phyloP scores from a whole-genome alignment of 495 filamentous ascomycete species.

The Hypoxylon trugodes region DNA sequence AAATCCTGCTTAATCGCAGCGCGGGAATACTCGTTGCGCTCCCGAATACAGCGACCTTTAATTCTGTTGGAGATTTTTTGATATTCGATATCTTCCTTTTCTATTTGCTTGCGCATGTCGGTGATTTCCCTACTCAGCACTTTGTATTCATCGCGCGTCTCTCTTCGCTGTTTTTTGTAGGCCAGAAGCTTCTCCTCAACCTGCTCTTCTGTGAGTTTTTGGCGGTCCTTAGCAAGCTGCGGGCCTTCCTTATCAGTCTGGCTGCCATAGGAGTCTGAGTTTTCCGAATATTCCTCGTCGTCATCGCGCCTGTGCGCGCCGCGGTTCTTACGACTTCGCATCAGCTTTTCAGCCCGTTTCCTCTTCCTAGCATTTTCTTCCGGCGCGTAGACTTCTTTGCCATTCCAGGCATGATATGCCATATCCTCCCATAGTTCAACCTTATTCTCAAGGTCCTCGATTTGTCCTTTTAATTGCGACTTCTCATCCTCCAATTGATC shows the following conservation, averaged over 20 bases:
- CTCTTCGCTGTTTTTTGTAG: constrained; percentile 43
- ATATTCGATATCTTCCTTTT: constrained; percentile 38
- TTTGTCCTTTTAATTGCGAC: constrained; percentile 37
- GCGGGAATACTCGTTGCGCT: constrained; percentile 66
- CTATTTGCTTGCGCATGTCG: constrained; percentile 13
- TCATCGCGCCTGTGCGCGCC: constrained; percentile 17
- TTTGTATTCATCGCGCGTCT: constrained; percentile 21
- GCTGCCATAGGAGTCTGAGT: no score
- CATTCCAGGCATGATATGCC: constrained; percentile 56
- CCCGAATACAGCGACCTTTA: constrained; percentile 62
- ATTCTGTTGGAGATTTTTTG: constrained; percentile 37
- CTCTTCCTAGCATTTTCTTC: constrained; percentile 42
- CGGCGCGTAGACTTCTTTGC: constrained; percentile 61
- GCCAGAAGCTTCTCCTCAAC: constrained; percentile 35
- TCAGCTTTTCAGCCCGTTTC: constrained; percentile 33
- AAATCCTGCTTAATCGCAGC: constrained; percentile 67
- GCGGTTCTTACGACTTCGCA: constrained; percentile 34
- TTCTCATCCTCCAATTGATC: background rate
- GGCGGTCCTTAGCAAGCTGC: constrained; percentile 6
- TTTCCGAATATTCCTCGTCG: constrained; percentile 23
- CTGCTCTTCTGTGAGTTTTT: constrained; percentile 33
- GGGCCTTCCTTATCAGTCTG: constrained; percentile 47
- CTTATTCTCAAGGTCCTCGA: constrained; percentile 47
- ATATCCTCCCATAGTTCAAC: constrained; percentile 56
- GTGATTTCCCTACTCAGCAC: constrained; percentile 19